These are phyloP conservation scores for Exsudoporus floridanus DNA, from an alignment of 1,284 basidiomycete species.

Conservation along the genomic window DNA sequence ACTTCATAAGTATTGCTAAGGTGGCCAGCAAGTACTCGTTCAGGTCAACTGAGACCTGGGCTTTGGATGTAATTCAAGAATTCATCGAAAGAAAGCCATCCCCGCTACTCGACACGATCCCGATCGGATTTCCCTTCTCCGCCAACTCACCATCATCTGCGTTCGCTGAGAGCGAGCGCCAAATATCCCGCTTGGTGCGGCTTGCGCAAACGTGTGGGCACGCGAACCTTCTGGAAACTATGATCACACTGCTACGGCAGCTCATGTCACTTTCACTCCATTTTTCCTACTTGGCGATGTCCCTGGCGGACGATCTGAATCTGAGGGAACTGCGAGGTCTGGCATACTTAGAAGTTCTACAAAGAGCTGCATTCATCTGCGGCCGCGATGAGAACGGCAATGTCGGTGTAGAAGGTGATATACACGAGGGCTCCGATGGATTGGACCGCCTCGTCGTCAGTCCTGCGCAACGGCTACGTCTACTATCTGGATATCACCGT, in stretches of 20 bases:
- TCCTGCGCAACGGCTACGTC: constrained; percentile 55
- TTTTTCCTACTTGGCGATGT: constrained; percentile 68
- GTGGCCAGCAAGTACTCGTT: constrained; percentile 69
- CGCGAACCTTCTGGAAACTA: constrained; percentile 52
- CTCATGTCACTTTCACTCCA: constrained; percentile 57
- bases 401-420: constrained; percentile 28
- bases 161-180: constrained; percentile 40
- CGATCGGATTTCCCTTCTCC: constrained; percentile 37
- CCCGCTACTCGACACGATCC: constrained; percentile 45
- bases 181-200: constrained; percentile 56
- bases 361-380: constrained; percentile 51
- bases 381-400: constrained; percentile 14
- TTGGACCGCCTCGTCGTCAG: constrained; percentile 48
- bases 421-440: constrained; percentile 36
- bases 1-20: constrained; percentile 60
- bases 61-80: constrained; percentile 62
- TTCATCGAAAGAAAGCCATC: constrained; percentile 60
- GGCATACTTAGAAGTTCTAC: constrained; percentile 70
- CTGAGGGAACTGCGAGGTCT: constrained; percentile 54
- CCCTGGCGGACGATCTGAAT: constrained; percentile 63
- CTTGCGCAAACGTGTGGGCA: constrained; percentile 67
- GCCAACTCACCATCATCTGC: constrained; percentile 23
- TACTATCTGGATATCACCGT: constrained; percentile 64
- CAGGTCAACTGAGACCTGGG: constrained; percentile 67
- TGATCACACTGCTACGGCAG: constrained; percentile 55